These are phyloP conservation scores for Nannochloris sp. DNA, from an alignment of 139 green algal species.

Conservation along the genomic window DNA sequence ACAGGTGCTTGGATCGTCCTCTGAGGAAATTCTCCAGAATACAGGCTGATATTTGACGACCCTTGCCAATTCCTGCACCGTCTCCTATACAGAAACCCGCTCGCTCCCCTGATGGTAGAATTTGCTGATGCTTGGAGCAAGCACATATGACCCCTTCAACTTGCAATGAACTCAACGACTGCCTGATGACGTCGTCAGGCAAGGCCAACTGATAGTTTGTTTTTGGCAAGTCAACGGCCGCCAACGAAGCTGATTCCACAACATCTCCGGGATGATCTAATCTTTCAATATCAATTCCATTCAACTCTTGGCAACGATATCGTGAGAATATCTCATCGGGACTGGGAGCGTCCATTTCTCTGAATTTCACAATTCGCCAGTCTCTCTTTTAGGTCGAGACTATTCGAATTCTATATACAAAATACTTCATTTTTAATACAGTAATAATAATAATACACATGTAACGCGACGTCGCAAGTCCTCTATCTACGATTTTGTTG, in stretches of 20 bases:
- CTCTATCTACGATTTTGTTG: too few relatives aligned
- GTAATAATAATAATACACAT: too few relatives aligned
- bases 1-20: slow-evolving; percentile 50
- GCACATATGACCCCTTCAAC: slow-evolving; percentile 79
- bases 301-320: too few relatives aligned
- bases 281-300: not conserved
- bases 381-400: too few relatives aligned
- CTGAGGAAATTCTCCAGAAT: slow-evolving; percentile 79
- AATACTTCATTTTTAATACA: too few relatives aligned
- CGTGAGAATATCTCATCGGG: too few relatives aligned
- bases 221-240: slow-evolving; percentile 55
- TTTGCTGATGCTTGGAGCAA: slow-evolving; percentile 64
- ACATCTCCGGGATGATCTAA: slow-evolving; percentile 57
- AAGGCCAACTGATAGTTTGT: slow-evolving; percentile 56
- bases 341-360: too few relatives aligned
- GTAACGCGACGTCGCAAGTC: too few relatives aligned
- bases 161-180: slow-evolving; percentile 65
- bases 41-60: slow-evolving; percentile 63
- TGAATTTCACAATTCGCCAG: too few relatives aligned
- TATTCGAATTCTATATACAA: too few relatives aligned
- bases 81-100: slow-evolving; percentile 35
- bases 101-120: slow-evolving; percentile 57
- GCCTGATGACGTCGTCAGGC: slow-evolving; percentile 29
- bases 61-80: slow-evolving; percentile 79
- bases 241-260: slow-evolving; percentile 57